Evolutionary conservation across 345 rosid species (phyloP), one percentile per base, ranked within the genome.

Genomic region (Cochlearia excelsa): DNA sequence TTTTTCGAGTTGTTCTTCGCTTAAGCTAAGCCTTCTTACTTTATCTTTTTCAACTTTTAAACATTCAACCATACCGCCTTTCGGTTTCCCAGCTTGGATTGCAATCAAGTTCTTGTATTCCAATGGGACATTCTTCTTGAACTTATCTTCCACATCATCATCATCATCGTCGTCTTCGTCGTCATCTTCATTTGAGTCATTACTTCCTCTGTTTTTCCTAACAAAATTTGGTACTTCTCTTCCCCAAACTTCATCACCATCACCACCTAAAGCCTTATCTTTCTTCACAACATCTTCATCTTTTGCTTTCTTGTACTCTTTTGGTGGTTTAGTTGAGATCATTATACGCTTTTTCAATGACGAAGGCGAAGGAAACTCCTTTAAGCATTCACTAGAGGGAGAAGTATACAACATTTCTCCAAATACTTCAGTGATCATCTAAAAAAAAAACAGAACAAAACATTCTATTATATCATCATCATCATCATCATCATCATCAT

Each of bases 281-380:
- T 52, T 30, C 42, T 27, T 58, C 26, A 27, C 67, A 63, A 30
- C 78, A 33, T 63, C 74, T 41, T 76, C 83, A 5, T 70, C 74
- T 72, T 75, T 77, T 35, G 81, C 72, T 73, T 80, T 75, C 28
- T 78, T 87, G 49, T 85, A 89, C 66, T 93, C 94, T 64, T 83
- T 93, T 10, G 97, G 99, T 38, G 95, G 99, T 65, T 93, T 93
- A 9, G 99, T 93, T 67, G 99, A 93, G 77, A 93, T 78, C 61
- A 93, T 83, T 50, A 93, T 51, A 39, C 77, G 80, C 43, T 48
- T 80, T 81, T 80, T 93, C 75, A 93, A 49, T 1, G 73, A 80
- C 5, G 85, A 80, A 0, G 94, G 95, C 2, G 95, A 89, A 7
- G 94, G 95, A 57, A 93, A 85, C 42, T 93, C 87, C 72, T 81